A percentile compares a stretch with the other conserved stretches of the same genome.
phyloP scores from a whole-genome alignment of 345 rosid species.

The Camelina neglecta region DNA sequence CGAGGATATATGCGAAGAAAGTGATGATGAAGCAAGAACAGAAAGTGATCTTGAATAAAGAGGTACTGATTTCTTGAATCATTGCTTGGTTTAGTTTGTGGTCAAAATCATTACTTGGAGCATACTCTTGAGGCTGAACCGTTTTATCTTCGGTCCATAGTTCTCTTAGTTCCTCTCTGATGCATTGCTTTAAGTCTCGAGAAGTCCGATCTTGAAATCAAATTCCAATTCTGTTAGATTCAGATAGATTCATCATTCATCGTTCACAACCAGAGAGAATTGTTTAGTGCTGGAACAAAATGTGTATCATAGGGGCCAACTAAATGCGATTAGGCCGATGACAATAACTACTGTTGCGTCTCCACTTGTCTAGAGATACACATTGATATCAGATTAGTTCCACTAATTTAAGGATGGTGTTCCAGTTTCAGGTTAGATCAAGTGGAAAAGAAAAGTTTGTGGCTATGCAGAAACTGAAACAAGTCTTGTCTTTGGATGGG shows the following conservation, averaged over 20 bases:
- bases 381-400: not conserved
- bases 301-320: not conserved
- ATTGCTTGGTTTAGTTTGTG: slow-evolving; percentile 1
- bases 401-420: not conserved
- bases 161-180: not conserved
- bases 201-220: not conserved
- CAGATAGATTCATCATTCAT: not conserved
- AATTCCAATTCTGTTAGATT: not conserved
- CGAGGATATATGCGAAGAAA: slow-evolving; percentile 64
- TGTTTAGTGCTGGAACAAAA: not conserved
- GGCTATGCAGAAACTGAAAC: not conserved
- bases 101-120: not conserved
- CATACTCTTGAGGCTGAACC: not conserved
- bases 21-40: slow-evolving; percentile 49
- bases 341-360: not conserved
- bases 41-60: slow-evolving; percentile 59
- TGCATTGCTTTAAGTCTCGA: not conserved
- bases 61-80: not conserved
- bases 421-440: not conserved
- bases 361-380: not conserved
- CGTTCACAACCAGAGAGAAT: not conserved
- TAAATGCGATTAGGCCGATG: not conserved
- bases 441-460: not conserved
- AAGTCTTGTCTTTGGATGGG: not conserved
- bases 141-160: not conserved